Evolutionary conservation across 768 basidiomycete species (phyloP), one percentile per base, ranked within the genome.

Genomic region (Leucogyrophana mollusca): DNA sequence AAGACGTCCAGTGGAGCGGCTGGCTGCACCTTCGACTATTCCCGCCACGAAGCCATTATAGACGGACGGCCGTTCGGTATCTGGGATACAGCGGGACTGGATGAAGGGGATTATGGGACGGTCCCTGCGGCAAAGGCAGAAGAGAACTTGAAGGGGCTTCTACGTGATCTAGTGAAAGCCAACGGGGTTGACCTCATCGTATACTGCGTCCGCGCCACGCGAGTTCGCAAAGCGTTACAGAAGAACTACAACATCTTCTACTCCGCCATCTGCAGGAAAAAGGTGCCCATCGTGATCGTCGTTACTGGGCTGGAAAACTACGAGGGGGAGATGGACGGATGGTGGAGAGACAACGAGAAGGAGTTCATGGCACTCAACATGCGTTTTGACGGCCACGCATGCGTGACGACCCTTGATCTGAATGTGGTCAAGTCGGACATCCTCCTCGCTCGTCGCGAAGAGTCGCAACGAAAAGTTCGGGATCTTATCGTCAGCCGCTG

Each of bases 221-320:
- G 70, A 47, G 60, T 73, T 45, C 59, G 56, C 40, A 58, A 63
- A 18, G 54, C 62, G 2, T 47, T 65, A 23, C 57, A 64, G 34
- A 60, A 64, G 34, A 76, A 73, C 40, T 75, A 72, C 59, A 56
- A 58, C 24, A 49, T 73, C 23, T 70, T 73, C 49, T 57, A 63
- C 18, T 63, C 73, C 6, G 64, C 69, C 9, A 67, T 76, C 24
- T 76, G 73, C 49, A 61, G 58, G 40, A 51, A 53, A 37, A 53
- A 61, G 16, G 73, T 76, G 4, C 74, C 73, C 2, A 66, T 70
- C 22, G 59, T 64, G 4, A 47, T 75, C 34, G 70, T 64, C 3
- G 51, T 74, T n/a, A 74, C 71, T 1, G 69, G 72, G 21, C 61
- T 74, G n/a, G 73, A 72, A 45, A 54, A 63, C 47, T 65, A 70